Percentiles rank a stretch among this genome's conserved stretches.
phyloP scores from a whole-genome alignment of 2,329 filamentous ascomycete species.

The Fusarium avenaceum region DNA sequence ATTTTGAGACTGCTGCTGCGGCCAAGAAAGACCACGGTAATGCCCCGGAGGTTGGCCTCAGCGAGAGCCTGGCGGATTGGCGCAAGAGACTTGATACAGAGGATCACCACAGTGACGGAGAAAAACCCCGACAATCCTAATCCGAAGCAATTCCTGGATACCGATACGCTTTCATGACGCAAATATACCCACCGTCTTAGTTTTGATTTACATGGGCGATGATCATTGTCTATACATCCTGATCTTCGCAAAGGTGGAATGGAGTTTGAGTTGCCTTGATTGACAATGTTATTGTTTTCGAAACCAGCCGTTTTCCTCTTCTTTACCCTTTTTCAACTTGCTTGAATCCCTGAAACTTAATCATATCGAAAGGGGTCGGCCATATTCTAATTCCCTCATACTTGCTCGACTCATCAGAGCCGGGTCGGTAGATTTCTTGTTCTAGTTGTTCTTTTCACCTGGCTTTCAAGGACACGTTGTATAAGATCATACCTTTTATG shows the following conservation, averaged over 20 bases:
- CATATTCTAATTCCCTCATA: slow-evolving; percentile 4
- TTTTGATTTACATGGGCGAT: slow-evolving; percentile 43
- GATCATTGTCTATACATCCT: slow-evolving; percentile 46
- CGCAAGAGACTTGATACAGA: slow-evolving; percentile 78
- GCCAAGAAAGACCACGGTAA: slow-evolving; percentile 61
- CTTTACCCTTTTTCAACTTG: slow-evolving; percentile 37
- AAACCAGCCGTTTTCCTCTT: slow-evolving; percentile 23
- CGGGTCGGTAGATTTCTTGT: slow-evolving; percentile 30
- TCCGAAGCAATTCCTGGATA: slow-evolving; percentile 45
- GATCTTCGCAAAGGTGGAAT: slow-evolving; percentile 46
- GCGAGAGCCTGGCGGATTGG: slow-evolving; percentile 83
- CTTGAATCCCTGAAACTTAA: slow-evolving; percentile 27
- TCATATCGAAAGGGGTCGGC: slow-evolving; percentile 27
- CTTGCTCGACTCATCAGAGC: slow-evolving; percentile 28
- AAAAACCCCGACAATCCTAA: slow-evolving; percentile 49
- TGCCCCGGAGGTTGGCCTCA: slow-evolving; percentile 64
- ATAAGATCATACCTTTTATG: slow-evolving; percentile 43
- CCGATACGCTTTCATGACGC: slow-evolving; percentile 51
- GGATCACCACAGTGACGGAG: slow-evolving; percentile 53
- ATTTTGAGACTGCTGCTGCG: slow-evolving; percentile 74
- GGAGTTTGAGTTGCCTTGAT: slow-evolving; percentile 48
- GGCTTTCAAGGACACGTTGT: slow-evolving; percentile 39
- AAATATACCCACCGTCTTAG: slow-evolving; percentile 52
- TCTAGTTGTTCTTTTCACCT: slow-evolving; percentile 37
- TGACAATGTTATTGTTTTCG: slow-evolving; percentile 35